Percentiles rank a stretch among this genome's conserved stretches.
Evolutionary conservation across 768 basidiomycete species (phyloP).

Genomic region (Termitomyces eurrhizus): DNA sequence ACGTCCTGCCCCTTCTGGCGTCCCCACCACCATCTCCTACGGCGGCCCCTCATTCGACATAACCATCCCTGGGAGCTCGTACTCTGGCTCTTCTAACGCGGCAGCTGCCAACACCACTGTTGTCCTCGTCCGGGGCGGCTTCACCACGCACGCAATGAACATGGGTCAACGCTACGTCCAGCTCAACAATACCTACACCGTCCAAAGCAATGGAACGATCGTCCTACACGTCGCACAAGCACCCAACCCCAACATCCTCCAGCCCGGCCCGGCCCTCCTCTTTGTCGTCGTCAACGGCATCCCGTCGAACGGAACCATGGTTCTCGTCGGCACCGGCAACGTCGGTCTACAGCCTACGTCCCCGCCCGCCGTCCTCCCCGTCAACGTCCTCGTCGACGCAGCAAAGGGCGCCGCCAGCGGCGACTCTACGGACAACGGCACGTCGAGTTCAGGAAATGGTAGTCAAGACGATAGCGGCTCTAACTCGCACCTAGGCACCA

Average conservation of each 20-base stretch:
- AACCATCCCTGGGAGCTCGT: slow-evolving; percentile 59
- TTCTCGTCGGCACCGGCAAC: slow-evolving; percentile 76
- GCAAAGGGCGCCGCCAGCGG: not conserved
- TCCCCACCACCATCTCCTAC: slow-evolving; percentile 76
- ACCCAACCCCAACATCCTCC: slow-evolving; percentile 82
- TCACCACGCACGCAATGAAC: slow-evolving; percentile 84
- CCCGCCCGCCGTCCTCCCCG: slow-evolving; percentile 42
- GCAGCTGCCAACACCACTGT: slow-evolving; percentile 75
- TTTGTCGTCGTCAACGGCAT: slow-evolving; percentile 84
- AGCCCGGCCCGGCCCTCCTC: slow-evolving; percentile 83
- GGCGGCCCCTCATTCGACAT: slow-evolving; percentile 82
- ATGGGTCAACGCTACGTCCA: slow-evolving; percentile 83
- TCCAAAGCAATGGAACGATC: slow-evolving; percentile 73
- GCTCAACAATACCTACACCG: slow-evolving; percentile 82
- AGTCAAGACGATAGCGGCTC: not conserved
- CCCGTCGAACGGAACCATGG: slow-evolving; percentile 72
- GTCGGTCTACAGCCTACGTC: slow-evolving; percentile 66
- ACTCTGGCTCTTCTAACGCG: slow-evolving; percentile 61
- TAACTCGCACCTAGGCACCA: not conserved
- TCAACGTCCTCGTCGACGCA: slow-evolving; percentile 34
- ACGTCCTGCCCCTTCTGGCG: slow-evolving; percentile 66
- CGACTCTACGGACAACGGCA: not conserved
- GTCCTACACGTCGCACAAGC: slow-evolving; percentile 77
- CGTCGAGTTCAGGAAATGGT: not conserved
- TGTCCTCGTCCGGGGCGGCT: slow-evolving; percentile 78